Conservation (phyloP, 768 basidiomycete genomes). For the Russula ochroleuca region DNA sequence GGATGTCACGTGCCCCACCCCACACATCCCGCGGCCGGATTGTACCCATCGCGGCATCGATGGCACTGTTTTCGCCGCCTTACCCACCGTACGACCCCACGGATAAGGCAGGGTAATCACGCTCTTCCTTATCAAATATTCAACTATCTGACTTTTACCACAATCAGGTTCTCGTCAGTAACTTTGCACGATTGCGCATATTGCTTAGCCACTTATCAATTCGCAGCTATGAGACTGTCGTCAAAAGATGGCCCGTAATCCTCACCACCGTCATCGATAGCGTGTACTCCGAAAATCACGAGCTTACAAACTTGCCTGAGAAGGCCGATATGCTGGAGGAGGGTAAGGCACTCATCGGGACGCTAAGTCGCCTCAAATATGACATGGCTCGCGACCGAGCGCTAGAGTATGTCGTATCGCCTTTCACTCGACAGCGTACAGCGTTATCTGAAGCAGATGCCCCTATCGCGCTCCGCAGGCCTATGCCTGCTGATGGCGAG, state of each 20-base stretch:
- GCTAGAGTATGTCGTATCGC: slow-evolving; percentile 49
- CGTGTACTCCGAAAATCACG: slow-evolving; percentile 65
- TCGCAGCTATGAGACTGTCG: slow-evolving; percentile 69
- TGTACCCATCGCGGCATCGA: background rate
- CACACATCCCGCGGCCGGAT: too few species aligned
- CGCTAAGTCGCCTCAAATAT: slow-evolving; percentile 76
- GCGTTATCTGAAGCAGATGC: background rate
- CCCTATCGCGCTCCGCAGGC: slow-evolving; percentile 40
- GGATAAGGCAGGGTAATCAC: slow-evolving; percentile 56
- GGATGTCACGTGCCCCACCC: too few species aligned
- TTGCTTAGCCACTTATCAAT: background rate
- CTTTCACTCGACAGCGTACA: background rate
- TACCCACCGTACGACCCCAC: slow-evolving; percentile 71
- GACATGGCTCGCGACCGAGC: slow-evolving; percentile 76
- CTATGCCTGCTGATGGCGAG: slow-evolving; percentile 72
- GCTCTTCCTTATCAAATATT: background rate
- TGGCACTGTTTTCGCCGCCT: slow-evolving; percentile 45
- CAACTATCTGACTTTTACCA: slow-evolving; percentile 2
- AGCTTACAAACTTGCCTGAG: slow-evolving; percentile 40
- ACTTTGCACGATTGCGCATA: background rate
- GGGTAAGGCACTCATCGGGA: slow-evolving; percentile 71
- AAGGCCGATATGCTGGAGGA: slow-evolving; percentile 54
- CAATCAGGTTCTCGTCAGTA: slow-evolving; percentile 59
- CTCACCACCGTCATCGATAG: slow-evolving; percentile 76
- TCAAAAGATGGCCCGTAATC: slow-evolving; percentile 80